phyloP scores from a whole-genome alignment of 129 eudicot genomes.

The Centella asiatica region DNA sequence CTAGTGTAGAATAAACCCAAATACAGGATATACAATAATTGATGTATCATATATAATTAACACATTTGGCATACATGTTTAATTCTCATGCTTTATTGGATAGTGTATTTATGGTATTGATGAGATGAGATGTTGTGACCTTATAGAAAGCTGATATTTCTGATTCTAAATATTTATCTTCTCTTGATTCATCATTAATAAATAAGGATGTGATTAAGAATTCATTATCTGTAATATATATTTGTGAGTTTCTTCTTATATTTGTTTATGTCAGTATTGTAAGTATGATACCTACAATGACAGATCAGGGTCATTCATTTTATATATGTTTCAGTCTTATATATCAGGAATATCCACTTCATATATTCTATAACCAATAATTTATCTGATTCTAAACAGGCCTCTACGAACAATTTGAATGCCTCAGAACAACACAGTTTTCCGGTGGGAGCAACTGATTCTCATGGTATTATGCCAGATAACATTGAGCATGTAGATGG shows the following conservation, averaged over 20 bases:
- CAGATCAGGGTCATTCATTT: background rate
- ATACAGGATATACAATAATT: background rate
- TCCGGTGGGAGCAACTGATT: background rate
- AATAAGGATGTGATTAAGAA: background rate
- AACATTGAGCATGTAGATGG: constrained; percentile 38
- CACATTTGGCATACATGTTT: too few relatives aligned
- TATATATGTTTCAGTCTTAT: background rate
- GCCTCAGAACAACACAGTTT: background rate
- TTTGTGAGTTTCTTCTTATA: background rate
- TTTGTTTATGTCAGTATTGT: background rate
- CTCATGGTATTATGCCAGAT: constrained; percentile 16
- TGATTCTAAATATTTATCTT: background rate
- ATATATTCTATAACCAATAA: background rate
- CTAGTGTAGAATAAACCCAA: background rate
- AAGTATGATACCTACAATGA: background rate
- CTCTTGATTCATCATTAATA: background rate
- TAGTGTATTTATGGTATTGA: too few relatives aligned
- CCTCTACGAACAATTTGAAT: background rate
- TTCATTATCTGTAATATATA: background rate
- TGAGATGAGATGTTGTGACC: too few relatives aligned
- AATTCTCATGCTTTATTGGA: too few relatives aligned
- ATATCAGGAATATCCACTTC: background rate
- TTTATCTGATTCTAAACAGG: background rate
- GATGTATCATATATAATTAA: too few relatives aligned
- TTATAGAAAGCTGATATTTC: too few relatives aligned